Evolutionary conservation across 371 early-diverging fungal genomes (phyloP), one percentile per base, ranked within the genome.

Genomic region (Apophysomyces ossiformis): DNA sequence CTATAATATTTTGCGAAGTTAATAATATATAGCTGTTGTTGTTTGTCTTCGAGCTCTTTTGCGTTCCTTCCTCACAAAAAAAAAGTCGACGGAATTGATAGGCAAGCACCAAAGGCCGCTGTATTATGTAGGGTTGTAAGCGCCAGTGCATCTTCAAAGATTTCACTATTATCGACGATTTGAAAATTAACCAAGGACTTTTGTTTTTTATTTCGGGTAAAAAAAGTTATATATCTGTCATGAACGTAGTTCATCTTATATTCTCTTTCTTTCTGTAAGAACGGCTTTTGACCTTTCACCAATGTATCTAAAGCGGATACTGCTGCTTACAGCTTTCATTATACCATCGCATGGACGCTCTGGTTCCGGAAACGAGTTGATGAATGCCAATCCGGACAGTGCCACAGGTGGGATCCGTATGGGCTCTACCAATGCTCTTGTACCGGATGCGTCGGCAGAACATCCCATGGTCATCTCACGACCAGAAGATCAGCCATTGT

Each of bases 361-460:
- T 6, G 54, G 16, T 21, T 18, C 21, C 1, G 54, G 35, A n/a
- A 50, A 50, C 21, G 54, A 50, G 21, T 50, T 50, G 54, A 50
- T 50, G 54, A 50, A 50, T 21, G 58, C 39, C 35, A 58, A 58
- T 13, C 38, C 60, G 7, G 60, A 60, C 43, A 41, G 39, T 60
- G 60, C 36, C 4, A 54, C 38, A 3, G 78, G 81, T n/a, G 76
- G 70, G 16, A 63, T 81, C 57, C 68, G 64, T 37, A 70, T 81
- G 15, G 77, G 76, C 1, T 45, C 38, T 1, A 63, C 62, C 8
- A 59, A 67, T 43, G 60, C 64, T 0, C 69, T 81, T 63, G 65
- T 81, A 1, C 81, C 81, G 0, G 81, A 81, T 64, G 73, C 78
- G 36, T 72, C 78, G 11, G 58, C 81, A 18, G 81, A 81, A 11